Base-by-base conservation (phyloP, 768 basidiomycete genomes). In the Paxillus rubicundulus region DNA sequence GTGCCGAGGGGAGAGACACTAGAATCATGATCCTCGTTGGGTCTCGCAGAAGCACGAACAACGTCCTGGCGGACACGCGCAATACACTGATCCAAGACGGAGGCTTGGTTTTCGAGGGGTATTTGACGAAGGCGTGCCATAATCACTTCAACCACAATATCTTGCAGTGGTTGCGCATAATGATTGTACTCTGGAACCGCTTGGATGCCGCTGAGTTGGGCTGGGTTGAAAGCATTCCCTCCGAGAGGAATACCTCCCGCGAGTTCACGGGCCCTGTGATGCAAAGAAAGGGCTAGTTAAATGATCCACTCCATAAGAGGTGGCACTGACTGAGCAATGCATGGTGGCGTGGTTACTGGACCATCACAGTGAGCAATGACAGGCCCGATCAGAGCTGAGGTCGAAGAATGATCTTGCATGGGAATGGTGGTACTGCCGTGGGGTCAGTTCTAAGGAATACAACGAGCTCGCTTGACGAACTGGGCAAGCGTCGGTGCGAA, bases 281-380 rank as follows among this genome's bases (percentile, higher is more conserved):
- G 33, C 13, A n/a, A 42, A 42, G 6, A 1, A 46, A 24, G 21
- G 37, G 50, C 3, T 47, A 21, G 37, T 50, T n/a, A 42, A 45
- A 41, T 1, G 4, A 21, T 48, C 12, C 8, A 17, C 13, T 40
- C 2, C 18, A 45, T 30, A 20, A 39, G 13, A 21, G 1, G 13
- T 27, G 17, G 17, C 39, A 57, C 64, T 47, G 28, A 67, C 64
- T 47, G 52, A 24, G 50, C 34, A 47, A 21, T 10, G 13, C 16
- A 24, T 12, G 39, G 20, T 28, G 16, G 10, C 12, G 32, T 10
- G 24, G 41, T 37, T 52, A 49, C 45, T 20, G 55, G 24, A 42
- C 20, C 27, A 36, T 45, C 53, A 18, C 16, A 14, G 47, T 44
- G 34, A 20, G 9, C 30, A 17, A 49, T 42, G 43, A 18, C 12